A percentile compares a stretch with the other conserved stretches of the same genome.
These are phyloP conservation scores for Aureobasidium sp. DNA, from an alignment of 2,329 filamentous ascomycete species.

Conservation along the genomic window DNA sequence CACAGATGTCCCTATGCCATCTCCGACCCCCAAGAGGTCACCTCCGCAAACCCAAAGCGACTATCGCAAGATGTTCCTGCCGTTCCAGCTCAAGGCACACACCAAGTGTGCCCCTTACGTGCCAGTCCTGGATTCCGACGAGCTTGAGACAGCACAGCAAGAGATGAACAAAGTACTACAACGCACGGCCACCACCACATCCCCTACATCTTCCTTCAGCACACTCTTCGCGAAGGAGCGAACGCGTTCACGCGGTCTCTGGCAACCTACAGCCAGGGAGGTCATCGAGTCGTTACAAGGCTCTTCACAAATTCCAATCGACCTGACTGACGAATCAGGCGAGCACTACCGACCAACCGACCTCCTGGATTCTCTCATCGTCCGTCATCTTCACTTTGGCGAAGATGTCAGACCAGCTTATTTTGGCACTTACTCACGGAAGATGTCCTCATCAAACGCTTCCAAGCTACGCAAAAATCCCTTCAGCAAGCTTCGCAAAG, in stretches of 20 bases:
- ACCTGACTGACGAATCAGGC: constrained; percentile 34
- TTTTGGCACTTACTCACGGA: constrained; percentile 63
- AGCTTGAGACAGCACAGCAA: not conserved
- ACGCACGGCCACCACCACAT: not conserved
- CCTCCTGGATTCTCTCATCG: constrained; percentile 49
- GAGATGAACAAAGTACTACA: constrained; percentile 12
- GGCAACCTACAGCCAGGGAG: constrained; percentile 25
- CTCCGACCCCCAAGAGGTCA: not conserved
- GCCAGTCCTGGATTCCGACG: constrained; percentile 35
- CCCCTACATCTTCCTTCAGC: not conserved
- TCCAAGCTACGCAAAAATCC: constrained; percentile 48
- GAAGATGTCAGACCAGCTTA: constrained; percentile 62
- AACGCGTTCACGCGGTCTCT: constrained; percentile 11
- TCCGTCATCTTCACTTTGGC: constrained; percentile 57
- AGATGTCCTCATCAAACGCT: constrained; percentile 40
- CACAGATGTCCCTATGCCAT: not conserved
- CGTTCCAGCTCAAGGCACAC: constrained; percentile 71
- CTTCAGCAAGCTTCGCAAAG: constrained; percentile 48
- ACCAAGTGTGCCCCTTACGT: constrained; percentile 60
- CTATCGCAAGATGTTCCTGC: constrained; percentile 61
- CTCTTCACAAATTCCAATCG: constrained; percentile 34
- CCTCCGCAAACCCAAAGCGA: constrained; percentile 22
- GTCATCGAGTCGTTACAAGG: constrained; percentile 40
- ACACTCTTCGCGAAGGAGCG: constrained; percentile 3
- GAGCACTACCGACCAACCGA: constrained; percentile 31